These are phyloP conservation scores for Phytopythium helicoides DNA, from an alignment of 352 stramenopile genomes.

Conservation along the genomic window DNA sequence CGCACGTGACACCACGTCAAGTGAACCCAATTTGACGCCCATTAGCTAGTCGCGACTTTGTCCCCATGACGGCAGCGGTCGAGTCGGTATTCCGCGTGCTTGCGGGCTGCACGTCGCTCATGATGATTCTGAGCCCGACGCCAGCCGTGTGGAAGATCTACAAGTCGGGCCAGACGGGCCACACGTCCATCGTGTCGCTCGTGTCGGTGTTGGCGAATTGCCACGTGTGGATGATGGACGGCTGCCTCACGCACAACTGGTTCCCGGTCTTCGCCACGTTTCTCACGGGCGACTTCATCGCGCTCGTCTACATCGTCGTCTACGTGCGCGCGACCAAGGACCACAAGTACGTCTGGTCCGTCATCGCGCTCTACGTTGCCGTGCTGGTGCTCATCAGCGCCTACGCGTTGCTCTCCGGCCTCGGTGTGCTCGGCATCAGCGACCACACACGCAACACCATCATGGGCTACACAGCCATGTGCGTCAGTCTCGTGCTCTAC, in stretches of 20 bases:
- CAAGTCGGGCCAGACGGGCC: slow-evolving; percentile 35
- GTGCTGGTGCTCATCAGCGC: slow-evolving; percentile 28
- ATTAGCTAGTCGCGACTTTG: too few relatives aligned
- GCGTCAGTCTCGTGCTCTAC: slow-evolving; percentile 51
- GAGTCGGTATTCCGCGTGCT: slow-evolving; percentile 33
- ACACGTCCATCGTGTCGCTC: slow-evolving; percentile 41
- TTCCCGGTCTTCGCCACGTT: slow-evolving; percentile 40
- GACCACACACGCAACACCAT: slow-evolving; percentile 23
- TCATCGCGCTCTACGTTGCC: slow-evolving; percentile 19
- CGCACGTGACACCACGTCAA: too few relatives aligned
- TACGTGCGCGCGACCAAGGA: slow-evolving; percentile 24
- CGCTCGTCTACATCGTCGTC: slow-evolving; percentile 23
- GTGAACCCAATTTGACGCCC: too few relatives aligned
- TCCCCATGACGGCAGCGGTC: slow-evolving; percentile 17
- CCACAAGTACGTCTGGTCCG: slow-evolving; percentile 11
- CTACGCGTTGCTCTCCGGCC: slow-evolving; percentile 32
- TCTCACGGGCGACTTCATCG: slow-evolving; percentile 24
- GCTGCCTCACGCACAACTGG: slow-evolving; percentile 35
- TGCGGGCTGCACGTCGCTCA: slow-evolving; percentile 32
- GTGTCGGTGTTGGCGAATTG: slow-evolving; percentile 42
- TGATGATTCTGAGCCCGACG: slow-evolving; percentile 42
- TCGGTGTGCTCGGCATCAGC: slow-evolving; percentile 26
- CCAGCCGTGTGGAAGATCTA: slow-evolving; percentile 37
- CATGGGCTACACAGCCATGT: slow-evolving; percentile 34
- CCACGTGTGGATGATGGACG: slow-evolving; percentile 42